Conservation (phyloP, 129 eudicot genomes). For the Escallonia herrerae region DNA sequence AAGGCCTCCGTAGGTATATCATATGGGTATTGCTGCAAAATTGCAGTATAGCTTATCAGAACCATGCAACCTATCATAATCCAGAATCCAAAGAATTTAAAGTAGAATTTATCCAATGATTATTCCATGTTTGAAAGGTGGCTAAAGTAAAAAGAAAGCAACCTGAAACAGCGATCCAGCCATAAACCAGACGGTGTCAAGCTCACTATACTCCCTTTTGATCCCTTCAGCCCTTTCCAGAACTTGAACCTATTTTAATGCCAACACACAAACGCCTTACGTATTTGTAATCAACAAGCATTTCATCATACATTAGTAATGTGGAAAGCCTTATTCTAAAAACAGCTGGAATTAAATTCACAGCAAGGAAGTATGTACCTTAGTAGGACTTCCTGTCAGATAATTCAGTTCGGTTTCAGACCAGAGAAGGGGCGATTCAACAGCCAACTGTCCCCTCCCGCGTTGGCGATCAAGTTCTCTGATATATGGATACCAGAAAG, state of each 20-base stretch:
- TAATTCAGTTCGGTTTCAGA: constrained; percentile 69
- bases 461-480: constrained; percentile 95
- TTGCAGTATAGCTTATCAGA: neutral
- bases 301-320: neutral
- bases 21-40: constrained; percentile 94
- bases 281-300: neutral
- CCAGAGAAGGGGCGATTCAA: constrained; percentile 93
- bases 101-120: constrained; percentile 3
- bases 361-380: constrained; percentile 32
- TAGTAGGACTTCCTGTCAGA: constrained; percentile 82
- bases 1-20: constrained; percentile 99
- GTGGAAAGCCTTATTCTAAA: neutral
- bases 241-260: constrained; percentile 63
- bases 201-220: constrained; percentile 90
- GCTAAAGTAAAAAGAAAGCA: constrained; percentile 10
- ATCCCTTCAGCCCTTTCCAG: constrained; percentile 91
- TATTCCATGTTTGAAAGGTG: neutral
- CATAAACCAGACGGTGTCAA: constrained; percentile 99
- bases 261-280: neutral
- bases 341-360: constrained; percentile 1
- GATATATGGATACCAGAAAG: constrained; percentile 91
- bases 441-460: constrained; percentile 94
- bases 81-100: constrained; percentile 1
- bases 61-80: constrained; percentile 13
- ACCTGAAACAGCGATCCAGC: constrained; percentile 99